Conservation (phyloP, 495 filamentous ascomycete genomes). For the Aspergillus saccharolyticus region DNA sequence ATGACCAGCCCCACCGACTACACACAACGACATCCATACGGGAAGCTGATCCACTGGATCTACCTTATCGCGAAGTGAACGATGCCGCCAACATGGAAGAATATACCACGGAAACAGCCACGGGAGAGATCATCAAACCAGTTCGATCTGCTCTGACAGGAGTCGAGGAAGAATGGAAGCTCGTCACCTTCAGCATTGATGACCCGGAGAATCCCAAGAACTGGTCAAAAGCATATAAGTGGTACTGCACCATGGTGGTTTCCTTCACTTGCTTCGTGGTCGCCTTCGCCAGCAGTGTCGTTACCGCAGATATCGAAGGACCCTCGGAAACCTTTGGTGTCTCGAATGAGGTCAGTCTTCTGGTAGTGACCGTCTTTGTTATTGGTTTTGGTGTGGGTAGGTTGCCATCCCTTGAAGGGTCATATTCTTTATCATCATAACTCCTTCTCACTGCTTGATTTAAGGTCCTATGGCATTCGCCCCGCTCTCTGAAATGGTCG, state of each 20-base stretch:
- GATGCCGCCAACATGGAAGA: slow-evolving; percentile 57
- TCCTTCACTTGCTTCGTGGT: slow-evolving; percentile 59
- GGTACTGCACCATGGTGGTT: slow-evolving; percentile 59
- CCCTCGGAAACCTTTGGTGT: slow-evolving; percentile 57
- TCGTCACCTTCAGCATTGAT: slow-evolving; percentile 64
- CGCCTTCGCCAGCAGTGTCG: slow-evolving; percentile 58
- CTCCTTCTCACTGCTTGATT: slow-evolving; percentile 14
- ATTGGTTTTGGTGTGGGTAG: slow-evolving; percentile 72
- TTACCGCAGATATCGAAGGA: slow-evolving; percentile 63
- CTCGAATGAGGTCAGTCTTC: slow-evolving; percentile 59
- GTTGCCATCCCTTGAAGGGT: slow-evolving; percentile 8
- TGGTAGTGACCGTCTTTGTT: slow-evolving; percentile 69
- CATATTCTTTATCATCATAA: background rate
- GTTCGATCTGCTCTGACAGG: slow-evolving; percentile 48
- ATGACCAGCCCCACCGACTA: slow-evolving; percentile 20
- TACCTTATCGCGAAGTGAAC: slow-evolving; percentile 60
- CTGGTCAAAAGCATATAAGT: slow-evolving; percentile 55
- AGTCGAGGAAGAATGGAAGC: slow-evolving; percentile 55
- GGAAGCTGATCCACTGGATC: slow-evolving; percentile 34
- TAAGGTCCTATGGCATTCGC: slow-evolving; percentile 74
- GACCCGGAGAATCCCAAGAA: slow-evolving; percentile 59
- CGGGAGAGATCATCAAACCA: slow-evolving; percentile 55
- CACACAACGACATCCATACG: slow-evolving; percentile 21
- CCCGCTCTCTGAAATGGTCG: slow-evolving; percentile 67
- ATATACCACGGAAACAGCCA: slow-evolving; percentile 55